Evolutionary conservation across 2,329 filamentous ascomycete species (phyloP).

Genomic region (Periglandula ipomoeae): DNA sequence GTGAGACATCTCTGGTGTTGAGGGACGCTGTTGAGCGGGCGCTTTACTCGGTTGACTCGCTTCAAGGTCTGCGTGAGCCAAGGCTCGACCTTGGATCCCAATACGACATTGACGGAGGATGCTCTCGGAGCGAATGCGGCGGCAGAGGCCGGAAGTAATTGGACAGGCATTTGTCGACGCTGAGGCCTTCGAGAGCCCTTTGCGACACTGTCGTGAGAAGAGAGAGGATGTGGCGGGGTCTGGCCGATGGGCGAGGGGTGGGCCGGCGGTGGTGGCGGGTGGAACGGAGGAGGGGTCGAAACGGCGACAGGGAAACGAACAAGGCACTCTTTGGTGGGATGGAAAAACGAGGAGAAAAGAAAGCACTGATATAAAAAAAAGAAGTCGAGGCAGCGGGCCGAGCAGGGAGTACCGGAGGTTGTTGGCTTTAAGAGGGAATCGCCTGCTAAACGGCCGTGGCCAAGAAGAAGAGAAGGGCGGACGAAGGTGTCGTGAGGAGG

Average conservation of each 20-base stretch:
- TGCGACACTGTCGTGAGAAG: background rate
- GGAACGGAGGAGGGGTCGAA: constrained; percentile 1
- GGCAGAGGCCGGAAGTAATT: constrained; percentile 89
- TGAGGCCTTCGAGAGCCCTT: background rate
- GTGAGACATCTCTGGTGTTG: constrained; percentile 95
- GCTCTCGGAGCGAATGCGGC: constrained; percentile 88
- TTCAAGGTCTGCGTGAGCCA: constrained; percentile 97
- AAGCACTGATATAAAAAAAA: constrained; percentile 27
- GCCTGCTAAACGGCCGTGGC: constrained; percentile 50
- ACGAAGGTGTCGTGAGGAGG: constrained; percentile 49
- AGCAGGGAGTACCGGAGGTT: constrained; percentile 27
- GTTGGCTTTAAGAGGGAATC: constrained; percentile 21
- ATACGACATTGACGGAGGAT: constrained; percentile 87
- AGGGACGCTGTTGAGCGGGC: constrained; percentile 90
- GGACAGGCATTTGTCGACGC: constrained; percentile 65
- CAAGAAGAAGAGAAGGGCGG: constrained; percentile 48
- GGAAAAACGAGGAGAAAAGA: constrained; percentile 32
- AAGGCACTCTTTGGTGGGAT: background rate
- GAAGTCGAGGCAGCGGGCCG: constrained; percentile 42
- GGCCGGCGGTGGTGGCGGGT: background rate
- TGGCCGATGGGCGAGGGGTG: background rate
- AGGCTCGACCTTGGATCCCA: constrained; percentile 84
- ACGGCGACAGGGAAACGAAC: constrained; percentile 4
- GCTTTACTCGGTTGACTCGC: constrained; percentile 93
- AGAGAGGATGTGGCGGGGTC: background rate